A percentile compares a stretch with the other conserved stretches of the same genome.
Conservation (phyloP, 164 flowering plant species). For the Taxillus chinensis region DNA sequence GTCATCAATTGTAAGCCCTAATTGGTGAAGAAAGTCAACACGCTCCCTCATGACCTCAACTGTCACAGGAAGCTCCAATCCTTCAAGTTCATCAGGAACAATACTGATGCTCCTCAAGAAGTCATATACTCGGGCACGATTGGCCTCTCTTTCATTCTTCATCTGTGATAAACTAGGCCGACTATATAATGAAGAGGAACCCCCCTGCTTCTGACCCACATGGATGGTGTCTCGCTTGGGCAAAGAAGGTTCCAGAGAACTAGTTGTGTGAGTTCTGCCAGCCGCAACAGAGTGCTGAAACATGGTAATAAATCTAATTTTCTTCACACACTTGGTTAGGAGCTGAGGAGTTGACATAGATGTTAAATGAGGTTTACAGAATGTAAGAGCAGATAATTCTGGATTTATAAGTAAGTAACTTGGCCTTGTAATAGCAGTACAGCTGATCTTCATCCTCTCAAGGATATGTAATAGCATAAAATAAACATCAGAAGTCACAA, state of each 20-base stretch:
- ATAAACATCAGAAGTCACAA: not conserved
- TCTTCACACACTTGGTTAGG: conserved; percentile 18
- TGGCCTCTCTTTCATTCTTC: conserved; percentile 65
- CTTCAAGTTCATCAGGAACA: conserved; percentile 90
- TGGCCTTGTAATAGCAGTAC: conserved; percentile 37
- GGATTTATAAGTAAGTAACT: conserved; percentile 38
- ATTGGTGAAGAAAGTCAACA: conserved; percentile 73
- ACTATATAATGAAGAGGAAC: conserved; percentile 38
- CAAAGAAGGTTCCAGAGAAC: conserved; percentile 19
- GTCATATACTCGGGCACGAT: conserved; percentile 66
- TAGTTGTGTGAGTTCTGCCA: conserved; percentile 28
- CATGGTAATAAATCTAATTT: conserved; percentile 20
- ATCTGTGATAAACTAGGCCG: conserved; percentile 78
- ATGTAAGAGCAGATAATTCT: conserved; percentile 31
- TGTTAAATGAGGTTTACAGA: conserved; percentile 16
- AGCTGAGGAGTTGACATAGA: conserved; percentile 12
- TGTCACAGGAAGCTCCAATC: conserved; percentile 85
- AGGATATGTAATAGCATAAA: not conserved
- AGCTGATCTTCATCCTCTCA: conserved; percentile 32
- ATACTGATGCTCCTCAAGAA: conserved; percentile 66
- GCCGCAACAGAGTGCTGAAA: conserved; percentile 17
- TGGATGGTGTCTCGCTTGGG: conserved; percentile 17
- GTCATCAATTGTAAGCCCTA: conserved; percentile 81
- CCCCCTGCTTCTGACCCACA: conserved; percentile 20
- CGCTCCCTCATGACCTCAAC: conserved; percentile 91